Evolutionary conservation across 176 grass and related monocot genomes (phyloP).

Genomic region (Typha latifolia): DNA sequence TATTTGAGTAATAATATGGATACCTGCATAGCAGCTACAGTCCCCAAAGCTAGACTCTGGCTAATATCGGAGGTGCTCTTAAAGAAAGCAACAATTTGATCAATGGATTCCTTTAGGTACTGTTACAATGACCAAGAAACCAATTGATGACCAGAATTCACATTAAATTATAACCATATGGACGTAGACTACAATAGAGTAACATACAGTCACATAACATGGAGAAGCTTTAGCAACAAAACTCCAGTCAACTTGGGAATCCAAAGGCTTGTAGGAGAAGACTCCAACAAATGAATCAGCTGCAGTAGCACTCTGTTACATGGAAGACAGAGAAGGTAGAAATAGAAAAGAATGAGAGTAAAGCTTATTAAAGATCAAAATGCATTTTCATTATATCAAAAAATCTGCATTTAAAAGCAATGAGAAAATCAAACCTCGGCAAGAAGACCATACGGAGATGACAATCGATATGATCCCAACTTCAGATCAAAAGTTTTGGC

Average conservation of each 20-base stretch:
- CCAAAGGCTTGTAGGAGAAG: slow-evolving; percentile 90
- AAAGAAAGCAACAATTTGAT: slow-evolving; percentile 84
- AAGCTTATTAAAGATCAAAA: background rate
- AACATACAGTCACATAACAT: slow-evolving; percentile 93
- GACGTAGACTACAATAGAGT: slow-evolving; percentile 8
- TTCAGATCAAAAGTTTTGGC: slow-evolving; percentile 89
- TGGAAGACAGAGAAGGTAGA: slow-evolving; percentile 2
- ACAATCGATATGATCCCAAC: slow-evolving; percentile 80
- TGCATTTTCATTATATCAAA: background rate
- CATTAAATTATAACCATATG: slow-evolving; percentile 8
- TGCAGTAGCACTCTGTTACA: slow-evolving; percentile 54
- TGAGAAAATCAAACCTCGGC: slow-evolving; percentile 65
- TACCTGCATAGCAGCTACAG: slow-evolving; percentile 95
- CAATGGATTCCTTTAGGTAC: slow-evolving; percentile 87
- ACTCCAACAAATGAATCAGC: slow-evolving; percentile 71
- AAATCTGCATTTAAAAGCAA: background rate
- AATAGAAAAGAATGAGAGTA: background rate
- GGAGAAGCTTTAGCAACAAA: slow-evolving; percentile 89
- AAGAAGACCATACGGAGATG: slow-evolving; percentile 88
- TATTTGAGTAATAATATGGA: background rate
- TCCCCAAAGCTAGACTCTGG: slow-evolving; percentile 77
- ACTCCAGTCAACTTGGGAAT: slow-evolving; percentile 87
- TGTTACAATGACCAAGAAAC: slow-evolving; percentile 24
- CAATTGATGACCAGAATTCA: background rate
- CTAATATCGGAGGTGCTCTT: slow-evolving; percentile 82